Evolutionary conservation across 2,329 filamentous ascomycete genomes (phyloP).

Genomic region (Pleomassaria siparia): DNA sequence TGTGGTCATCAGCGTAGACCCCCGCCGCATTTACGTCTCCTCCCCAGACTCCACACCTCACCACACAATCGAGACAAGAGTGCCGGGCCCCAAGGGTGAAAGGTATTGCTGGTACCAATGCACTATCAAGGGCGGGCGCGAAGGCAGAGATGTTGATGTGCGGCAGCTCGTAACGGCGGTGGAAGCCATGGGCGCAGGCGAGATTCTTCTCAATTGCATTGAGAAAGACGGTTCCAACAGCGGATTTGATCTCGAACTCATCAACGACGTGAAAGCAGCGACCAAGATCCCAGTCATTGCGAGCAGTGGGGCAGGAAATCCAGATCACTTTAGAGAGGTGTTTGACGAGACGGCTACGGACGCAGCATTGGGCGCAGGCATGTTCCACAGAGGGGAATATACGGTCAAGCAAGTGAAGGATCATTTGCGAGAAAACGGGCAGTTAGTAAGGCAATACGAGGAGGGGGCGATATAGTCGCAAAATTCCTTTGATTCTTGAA

Average conservation of each 20-base stretch:
- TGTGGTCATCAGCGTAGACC: slow-evolving; percentile 93
- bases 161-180: slow-evolving; percentile 85
- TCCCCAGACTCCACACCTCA: slow-evolving; percentile 69
- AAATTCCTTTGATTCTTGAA: not conserved
- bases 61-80: slow-evolving; percentile 72
- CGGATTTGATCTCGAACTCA: slow-evolving; percentile 92
- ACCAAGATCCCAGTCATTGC: slow-evolving; percentile 94
- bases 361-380: slow-evolving; percentile 90
- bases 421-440: slow-evolving; percentile 67
- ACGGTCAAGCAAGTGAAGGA: slow-evolving; percentile 94
- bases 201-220: slow-evolving; percentile 96
- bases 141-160: slow-evolving; percentile 92
- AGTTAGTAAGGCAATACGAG: slow-evolving; percentile 81
- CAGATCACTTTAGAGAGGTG: slow-evolving; percentile 86
- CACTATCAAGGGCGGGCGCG: slow-evolving; percentile 92
- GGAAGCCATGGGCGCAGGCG: slow-evolving; percentile 92
- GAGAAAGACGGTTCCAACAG: slow-evolving; percentile 94
- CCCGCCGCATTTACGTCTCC: slow-evolving; percentile 82
- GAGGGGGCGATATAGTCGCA: slow-evolving; percentile 43
- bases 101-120: slow-evolving; percentile 94
- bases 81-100: slow-evolving; percentile 74
- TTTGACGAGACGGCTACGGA: slow-evolving; percentile 85
- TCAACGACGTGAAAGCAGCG: slow-evolving; percentile 81
- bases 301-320: slow-evolving; percentile 86
- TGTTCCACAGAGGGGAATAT: slow-evolving; percentile 96